These are phyloP conservation scores for Ambrosiella beaveri DNA, from an alignment of 2,329 filamentous ascomycete genomes.

Conservation along the genomic window DNA sequence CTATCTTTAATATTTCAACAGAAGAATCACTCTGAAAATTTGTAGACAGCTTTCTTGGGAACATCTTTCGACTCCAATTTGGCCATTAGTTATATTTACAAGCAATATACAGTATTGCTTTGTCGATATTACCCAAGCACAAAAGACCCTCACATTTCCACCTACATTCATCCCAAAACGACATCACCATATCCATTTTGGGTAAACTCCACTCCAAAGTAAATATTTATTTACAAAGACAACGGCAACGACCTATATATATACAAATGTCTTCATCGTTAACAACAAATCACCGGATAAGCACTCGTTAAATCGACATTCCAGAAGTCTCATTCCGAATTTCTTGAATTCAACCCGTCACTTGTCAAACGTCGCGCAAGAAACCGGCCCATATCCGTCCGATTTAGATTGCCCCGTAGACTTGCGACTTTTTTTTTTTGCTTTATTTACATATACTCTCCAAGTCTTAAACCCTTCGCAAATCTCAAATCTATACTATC, in stretches of 20 bases:
- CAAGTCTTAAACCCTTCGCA: not conserved
- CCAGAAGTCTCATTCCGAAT: not conserved
- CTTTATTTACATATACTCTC: not conserved
- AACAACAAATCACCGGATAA: not conserved
- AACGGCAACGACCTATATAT: not conserved
- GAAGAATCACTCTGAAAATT: too few species aligned
- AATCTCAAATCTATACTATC: not conserved
- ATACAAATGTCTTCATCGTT: not conserved
- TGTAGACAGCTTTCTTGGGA: too few species aligned
- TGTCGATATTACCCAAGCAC: not conserved
- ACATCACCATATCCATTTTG: not conserved
- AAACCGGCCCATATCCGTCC: not conserved
- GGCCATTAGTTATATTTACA: too few species aligned
- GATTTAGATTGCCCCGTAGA: not conserved
- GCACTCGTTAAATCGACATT: not conserved
- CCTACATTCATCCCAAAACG: not conserved
- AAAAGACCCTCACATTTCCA: too few species aligned
- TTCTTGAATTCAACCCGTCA: not conserved
- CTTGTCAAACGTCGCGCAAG: not conserved
- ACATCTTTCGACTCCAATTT: too few species aligned
- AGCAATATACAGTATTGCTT: too few species aligned
- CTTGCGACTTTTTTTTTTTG: not conserved
- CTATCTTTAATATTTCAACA: too few species aligned
- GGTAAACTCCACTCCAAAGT: not conserved
- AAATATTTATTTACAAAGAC: not conserved